phyloP scores from a whole-genome alignment of 2,329 filamentous ascomycete genomes.

The Hypoxylon rubiginosum region DNA sequence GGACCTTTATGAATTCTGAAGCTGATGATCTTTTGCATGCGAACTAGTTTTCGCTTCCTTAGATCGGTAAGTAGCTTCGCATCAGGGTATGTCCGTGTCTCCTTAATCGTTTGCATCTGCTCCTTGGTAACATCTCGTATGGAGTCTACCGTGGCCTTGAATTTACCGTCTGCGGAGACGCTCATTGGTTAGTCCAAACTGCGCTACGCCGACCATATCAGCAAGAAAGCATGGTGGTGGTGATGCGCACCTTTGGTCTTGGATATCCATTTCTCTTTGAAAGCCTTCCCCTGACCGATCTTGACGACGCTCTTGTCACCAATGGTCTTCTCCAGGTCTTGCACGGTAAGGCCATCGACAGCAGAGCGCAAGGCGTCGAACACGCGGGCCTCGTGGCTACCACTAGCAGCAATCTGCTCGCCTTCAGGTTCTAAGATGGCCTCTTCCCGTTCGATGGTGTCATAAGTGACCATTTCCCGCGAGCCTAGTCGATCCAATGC shows the following conservation, averaged over 20 bases:
- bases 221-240: background rate
- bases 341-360: conserved; percentile 84
- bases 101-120: conserved; percentile 79
- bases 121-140: conserved; percentile 85
- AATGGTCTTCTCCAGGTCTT: conserved; percentile 77
- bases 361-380: conserved; percentile 80
- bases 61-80: conserved; percentile 83
- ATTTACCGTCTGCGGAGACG: conserved; percentile 56
- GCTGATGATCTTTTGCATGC: conserved; percentile 83
- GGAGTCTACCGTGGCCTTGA: conserved; percentile 64
- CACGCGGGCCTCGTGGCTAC: conserved; percentile 86
- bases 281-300: conserved; percentile 94
- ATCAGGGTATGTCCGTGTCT: conserved; percentile 77
- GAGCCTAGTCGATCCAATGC: conserved; percentile 88
- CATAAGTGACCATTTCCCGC: conserved; percentile 88
- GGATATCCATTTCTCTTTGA: conserved; percentile 81
- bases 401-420: conserved; percentile 77
- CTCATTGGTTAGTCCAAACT: conserved; percentile 62
- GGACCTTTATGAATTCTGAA: conserved; percentile 88
- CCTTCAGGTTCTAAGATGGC: conserved; percentile 81
- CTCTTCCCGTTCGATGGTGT: conserved; percentile 84
- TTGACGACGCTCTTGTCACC: conserved; percentile 81
- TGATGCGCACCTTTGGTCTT: conserved; percentile 59
- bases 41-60: conserved; percentile 92
- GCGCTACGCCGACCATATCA: background rate